phyloP scores from a whole-genome alignment of 768 basidiomycete genomes.

The Piloderma croceum region DNA sequence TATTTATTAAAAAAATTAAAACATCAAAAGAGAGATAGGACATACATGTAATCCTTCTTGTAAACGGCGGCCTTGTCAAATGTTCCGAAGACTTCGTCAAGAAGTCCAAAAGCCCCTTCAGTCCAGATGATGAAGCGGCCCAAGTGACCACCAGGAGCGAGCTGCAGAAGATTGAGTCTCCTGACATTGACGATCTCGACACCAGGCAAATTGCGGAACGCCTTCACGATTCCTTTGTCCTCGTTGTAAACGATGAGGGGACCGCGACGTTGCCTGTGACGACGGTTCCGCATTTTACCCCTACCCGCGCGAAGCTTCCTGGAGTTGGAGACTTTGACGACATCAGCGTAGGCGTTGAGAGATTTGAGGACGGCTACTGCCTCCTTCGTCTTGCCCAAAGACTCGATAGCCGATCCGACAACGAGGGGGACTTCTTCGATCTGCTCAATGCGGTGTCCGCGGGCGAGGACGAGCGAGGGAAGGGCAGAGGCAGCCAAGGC shows the following conservation, averaged over 20 bases:
- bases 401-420: conserved; percentile 70
- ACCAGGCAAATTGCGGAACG: conserved; percentile 98
- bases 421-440: conserved; percentile 96
- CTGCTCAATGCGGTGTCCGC: conserved; percentile 97
- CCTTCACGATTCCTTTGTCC: conserved; percentile 95
- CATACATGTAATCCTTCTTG: conserved; percentile 89
- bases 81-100: conserved; percentile 95
- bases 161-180: conserved; percentile 93
- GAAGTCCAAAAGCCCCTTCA: conserved; percentile 83
- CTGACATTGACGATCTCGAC: conserved; percentile 95
- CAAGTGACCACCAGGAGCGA: conserved; percentile 98
- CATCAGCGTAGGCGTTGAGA: conserved; percentile 84
- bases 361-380: conserved; percentile 90
- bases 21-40: conserved; percentile 8
- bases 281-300: conserved; percentile 95
- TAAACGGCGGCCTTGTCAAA: conserved; percentile 77
- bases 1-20: conserved; percentile 1
- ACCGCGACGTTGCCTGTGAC: conserved; percentile 94
- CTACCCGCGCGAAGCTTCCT: conserved; percentile 95
- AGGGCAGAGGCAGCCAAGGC: conserved; percentile 97
- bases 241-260: conserved; percentile 96
- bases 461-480: conserved; percentile 96
- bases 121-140: conserved; percentile 99
- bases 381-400: conserved; percentile 93
- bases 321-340: conserved; percentile 95